Evolutionary conservation across 805 yeast genomes (phyloP).

Genomic region (Clavispora carvajalis): DNA sequence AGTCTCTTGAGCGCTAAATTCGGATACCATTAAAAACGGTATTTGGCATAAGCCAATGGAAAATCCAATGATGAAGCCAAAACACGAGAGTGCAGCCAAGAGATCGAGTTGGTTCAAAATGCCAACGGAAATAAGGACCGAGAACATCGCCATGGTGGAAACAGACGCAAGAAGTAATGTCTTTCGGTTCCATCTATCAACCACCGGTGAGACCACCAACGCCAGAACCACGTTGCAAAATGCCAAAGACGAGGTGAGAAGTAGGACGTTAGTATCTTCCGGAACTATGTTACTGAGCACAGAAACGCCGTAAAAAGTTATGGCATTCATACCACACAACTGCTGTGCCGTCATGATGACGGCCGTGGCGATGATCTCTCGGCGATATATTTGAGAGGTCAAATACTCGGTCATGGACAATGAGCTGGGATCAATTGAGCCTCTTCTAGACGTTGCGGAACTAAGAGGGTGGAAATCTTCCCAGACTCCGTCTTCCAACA

Average conservation of each 20-base stretch:
- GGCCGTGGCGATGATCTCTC: constrained; percentile 25
- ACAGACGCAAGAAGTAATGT: constrained; percentile 26
- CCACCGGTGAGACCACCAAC: constrained; percentile 12
- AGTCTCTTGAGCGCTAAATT: constrained; percentile 28
- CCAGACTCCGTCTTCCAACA: constrained; percentile 1
- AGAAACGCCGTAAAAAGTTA: constrained; percentile 21
- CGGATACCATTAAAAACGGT: constrained; percentile 35
- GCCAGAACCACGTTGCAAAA: constrained; percentile 16
- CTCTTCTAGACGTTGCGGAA: constrained; percentile 17
- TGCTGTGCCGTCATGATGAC: constrained; percentile 37
- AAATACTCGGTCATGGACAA: constrained; percentile 20
- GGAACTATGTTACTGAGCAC: constrained; percentile 14
- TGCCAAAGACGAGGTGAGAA: constrained; percentile 15
- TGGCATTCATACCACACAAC: constrained; percentile 25
- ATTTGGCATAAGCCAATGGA: constrained; percentile 34
- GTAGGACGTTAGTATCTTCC: constrained; percentile 11
- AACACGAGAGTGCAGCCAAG: constrained; percentile 24
- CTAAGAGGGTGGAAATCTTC: constrained; percentile 6
- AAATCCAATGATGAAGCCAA: constrained; percentile 28
- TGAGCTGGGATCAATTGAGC: constrained; percentile 27
- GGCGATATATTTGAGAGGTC: constrained; percentile 14
- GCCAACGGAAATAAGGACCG: constrained; percentile 24
- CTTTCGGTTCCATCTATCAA: constrained; percentile 17
- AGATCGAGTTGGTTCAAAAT: constrained; percentile 12
- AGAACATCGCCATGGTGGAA: constrained; percentile 18